Evolutionary conservation across 2,329 filamentous ascomycete species (phyloP).

Genomic region (Aureobasidium sp.): DNA sequence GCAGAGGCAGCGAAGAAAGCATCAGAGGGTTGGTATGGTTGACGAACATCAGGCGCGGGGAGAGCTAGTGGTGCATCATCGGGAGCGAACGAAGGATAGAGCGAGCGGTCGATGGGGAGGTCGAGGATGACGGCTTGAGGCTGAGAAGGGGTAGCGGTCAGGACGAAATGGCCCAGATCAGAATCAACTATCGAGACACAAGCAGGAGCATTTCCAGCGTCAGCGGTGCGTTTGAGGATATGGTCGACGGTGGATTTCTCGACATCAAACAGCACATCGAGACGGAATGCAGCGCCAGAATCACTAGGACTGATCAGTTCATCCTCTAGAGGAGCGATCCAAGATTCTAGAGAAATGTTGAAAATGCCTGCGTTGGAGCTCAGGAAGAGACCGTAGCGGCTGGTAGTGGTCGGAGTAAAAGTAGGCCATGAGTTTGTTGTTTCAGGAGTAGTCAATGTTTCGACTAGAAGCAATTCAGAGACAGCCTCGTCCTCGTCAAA

Average conservation of each 20-base stretch:
- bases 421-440: constrained; percentile 36
- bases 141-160: constrained; percentile 39
- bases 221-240: constrained; percentile 31
- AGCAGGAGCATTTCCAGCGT: constrained; percentile 27
- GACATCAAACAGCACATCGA: constrained; percentile 47
- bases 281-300: constrained; percentile 46
- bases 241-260: constrained; percentile 40
- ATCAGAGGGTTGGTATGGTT: constrained; percentile 55
- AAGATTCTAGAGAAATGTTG: constrained; percentile 47
- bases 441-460: constrained; percentile 28
- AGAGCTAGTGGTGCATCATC: constrained; percentile 15
- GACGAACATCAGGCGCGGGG: constrained; percentile 51
- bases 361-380: constrained; percentile 46
- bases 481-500: constrained; percentile 18
- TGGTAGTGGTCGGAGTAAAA: constrained; percentile 42
- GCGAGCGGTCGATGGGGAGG: constrained; percentile 27
- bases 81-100: constrained; percentile 12
- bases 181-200: constrained; percentile 46
- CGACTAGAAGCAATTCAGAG: constrained; percentile 28
- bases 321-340: constrained; percentile 47
- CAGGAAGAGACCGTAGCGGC: constrained; percentile 51
- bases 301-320: constrained; percentile 46
- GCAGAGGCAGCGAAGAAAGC: constrained; percentile 50
- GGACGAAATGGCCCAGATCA: constrained; percentile 49
- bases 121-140: constrained; percentile 46